Percentiles rank a stretch among this genome's conserved stretches.
These are phyloP conservation scores for Pezicula carpinea DNA, from an alignment of 2,329 filamentous ascomycete species.

Conservation along the genomic window DNA sequence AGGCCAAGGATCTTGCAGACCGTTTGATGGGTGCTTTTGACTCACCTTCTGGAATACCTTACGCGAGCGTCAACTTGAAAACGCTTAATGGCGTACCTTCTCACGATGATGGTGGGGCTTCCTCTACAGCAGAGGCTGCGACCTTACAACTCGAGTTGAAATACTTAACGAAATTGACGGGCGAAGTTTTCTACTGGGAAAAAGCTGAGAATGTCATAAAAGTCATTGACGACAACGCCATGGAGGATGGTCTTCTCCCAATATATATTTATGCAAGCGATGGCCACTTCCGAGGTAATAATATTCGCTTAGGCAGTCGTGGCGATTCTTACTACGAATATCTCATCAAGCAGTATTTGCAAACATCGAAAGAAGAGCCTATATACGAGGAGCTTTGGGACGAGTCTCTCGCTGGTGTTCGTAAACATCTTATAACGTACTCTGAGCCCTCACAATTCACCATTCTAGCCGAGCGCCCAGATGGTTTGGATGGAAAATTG, in stretches of 20 bases:
- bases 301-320: slow-evolving; percentile 87
- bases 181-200: slow-evolving; percentile 89
- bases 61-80: slow-evolving; percentile 83
- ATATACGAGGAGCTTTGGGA: slow-evolving; percentile 93
- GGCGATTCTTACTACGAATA: slow-evolving; percentile 99
- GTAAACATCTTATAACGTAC: slow-evolving; percentile 90
- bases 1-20: slow-evolving; percentile 88
- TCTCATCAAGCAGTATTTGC: slow-evolving; percentile 95
- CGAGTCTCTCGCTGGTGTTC: slow-evolving; percentile 76
- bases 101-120: slow-evolving; percentile 80
- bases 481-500: slow-evolving; percentile 61
- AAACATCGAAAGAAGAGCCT: slow-evolving; percentile 81
- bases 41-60: slow-evolving; percentile 80
- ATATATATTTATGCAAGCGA: slow-evolving; percentile 82
- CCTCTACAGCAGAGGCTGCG: slow-evolving; percentile 89
- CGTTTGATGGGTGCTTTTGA: slow-evolving; percentile 84
- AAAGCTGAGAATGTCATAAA: slow-evolving; percentile 88
- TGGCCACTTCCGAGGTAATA: slow-evolving; percentile 75
- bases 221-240: slow-evolving; percentile 77
- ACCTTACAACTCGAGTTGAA: slow-evolving; percentile 95
- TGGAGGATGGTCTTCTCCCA: slow-evolving; percentile 78
- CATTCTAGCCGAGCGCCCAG: slow-evolving; percentile 81
- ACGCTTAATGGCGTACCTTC: slow-evolving; percentile 72
- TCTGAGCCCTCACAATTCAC: slow-evolving; percentile 75
- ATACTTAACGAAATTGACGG: slow-evolving; percentile 90